Evolutionary conservation across 1,284 basidiomycete species (phyloP).

Genomic region (Lentinula novae-zelandiae): DNA sequence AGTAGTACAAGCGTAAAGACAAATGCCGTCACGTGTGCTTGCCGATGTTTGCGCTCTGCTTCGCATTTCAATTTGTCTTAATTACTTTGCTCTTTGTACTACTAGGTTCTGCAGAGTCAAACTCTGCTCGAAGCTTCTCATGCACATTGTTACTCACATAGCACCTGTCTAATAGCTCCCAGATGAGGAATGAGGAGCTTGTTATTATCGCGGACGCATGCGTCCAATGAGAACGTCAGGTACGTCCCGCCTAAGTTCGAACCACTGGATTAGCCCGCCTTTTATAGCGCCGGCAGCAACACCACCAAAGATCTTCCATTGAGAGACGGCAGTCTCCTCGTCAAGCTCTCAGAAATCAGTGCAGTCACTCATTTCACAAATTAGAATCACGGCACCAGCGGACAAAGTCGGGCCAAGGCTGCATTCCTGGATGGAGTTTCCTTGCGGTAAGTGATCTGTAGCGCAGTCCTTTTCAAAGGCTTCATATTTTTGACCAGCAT

Average conservation of each 20-base stretch:
- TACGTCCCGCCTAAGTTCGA: constrained; percentile 28
- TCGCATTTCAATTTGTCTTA: too few relatives aligned
- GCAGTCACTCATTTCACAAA: constrained; percentile 15
- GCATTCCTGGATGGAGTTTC: constrained; percentile 51
- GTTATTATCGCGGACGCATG: constrained; percentile 77
- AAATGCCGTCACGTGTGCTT: too few relatives aligned
- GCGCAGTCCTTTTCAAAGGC: not conserved
- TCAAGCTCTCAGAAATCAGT: constrained; percentile 8
- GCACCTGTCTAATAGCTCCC: constrained; percentile 64
- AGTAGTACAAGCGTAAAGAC: too few relatives aligned
- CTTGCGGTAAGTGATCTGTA: constrained; percentile 47
- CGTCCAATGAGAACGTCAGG: constrained; percentile 79
- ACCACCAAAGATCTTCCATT: constrained; percentile 32
- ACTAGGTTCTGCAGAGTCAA: not conserved
- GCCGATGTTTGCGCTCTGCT: too few relatives aligned
- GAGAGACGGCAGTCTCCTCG: not conserved
- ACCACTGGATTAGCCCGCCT: not conserved
- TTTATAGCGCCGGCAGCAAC: constrained; percentile 59
- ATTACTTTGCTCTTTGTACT: too few relatives aligned
- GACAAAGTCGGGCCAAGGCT: constrained; percentile 25
- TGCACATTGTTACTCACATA: constrained; percentile 68
- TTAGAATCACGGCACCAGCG: not conserved
- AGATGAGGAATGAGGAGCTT: constrained; percentile 73
- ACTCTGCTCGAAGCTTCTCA: constrained; percentile 69
- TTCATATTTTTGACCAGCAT: not conserved